Evolutionary conservation across 768 basidiomycete species (phyloP), one percentile per base, ranked within the genome.

Genomic region (Amanita inopinata): DNA sequence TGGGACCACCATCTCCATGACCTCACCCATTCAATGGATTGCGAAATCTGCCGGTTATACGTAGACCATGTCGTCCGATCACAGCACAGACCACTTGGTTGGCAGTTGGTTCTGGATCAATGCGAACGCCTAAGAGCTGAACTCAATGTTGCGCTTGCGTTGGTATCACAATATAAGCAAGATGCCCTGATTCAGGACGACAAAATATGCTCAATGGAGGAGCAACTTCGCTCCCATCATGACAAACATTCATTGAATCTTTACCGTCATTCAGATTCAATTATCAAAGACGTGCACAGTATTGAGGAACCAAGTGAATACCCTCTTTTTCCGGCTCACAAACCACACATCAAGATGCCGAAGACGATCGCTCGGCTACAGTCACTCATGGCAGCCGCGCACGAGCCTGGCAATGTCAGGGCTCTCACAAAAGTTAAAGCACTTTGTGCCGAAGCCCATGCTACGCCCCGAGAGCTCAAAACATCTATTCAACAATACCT

Each of bases 391-490:
- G 58, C 55, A 31, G 61, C 60, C 8, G 69, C 69, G 12, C 66
- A 68, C 43, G 62, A 67, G 49, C 65, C 65, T 1, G 62, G 65
- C 0, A 69, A 67, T 38, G 59, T 65, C 4, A 62, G 58, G 31
- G 61, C 61, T 23, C 56, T 71, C 39, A 53, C 58, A 25, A 66
- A 59, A 47, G 61, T 71, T 49, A 71, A 71, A 53, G 60, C 61
- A 38, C 49, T 71, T 30, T 71, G 69, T 49, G 61, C 66, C 0
- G 66, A 68, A 25, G 69, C 69, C 8, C 69, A 71, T 39, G 52
- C 50, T 38, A 69, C 69, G 0, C 63, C 64, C 9, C 60, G 64
- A 47, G 69, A 69, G 12, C 56, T 58, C 31, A 71, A 71, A 50
- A 69, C 65, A 1, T 63, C 68, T 8, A 51, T 66, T n/a, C 69